Evolutionary conservation across 768 basidiomycete species (phyloP).

Genomic region (Auricularia cornea): DNA sequence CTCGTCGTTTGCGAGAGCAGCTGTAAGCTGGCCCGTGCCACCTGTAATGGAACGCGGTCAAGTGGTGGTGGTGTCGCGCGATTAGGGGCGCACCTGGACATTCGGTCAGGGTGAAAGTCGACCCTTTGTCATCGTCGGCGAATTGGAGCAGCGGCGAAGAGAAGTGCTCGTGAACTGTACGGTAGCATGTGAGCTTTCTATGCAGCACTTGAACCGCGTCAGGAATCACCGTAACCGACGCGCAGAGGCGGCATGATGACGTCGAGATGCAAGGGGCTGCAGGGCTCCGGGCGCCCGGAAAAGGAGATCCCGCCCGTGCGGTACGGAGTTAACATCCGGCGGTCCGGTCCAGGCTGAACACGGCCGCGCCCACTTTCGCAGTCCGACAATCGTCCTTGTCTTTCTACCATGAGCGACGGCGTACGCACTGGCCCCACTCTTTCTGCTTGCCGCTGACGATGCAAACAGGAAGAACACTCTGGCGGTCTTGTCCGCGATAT

Average conservation of each 20-base stretch:
- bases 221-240: slow-evolving; percentile 38
- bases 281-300: no score
- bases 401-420: neutral
- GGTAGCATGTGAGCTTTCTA: neutral
- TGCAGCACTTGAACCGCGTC: neutral
- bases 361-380: neutral
- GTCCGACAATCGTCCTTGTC: neutral
- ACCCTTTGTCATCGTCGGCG: slow-evolving; percentile 53
- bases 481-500: slow-evolving; percentile 55
- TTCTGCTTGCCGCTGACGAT: no score
- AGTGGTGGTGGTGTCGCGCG: neutral
- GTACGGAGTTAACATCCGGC: no score
- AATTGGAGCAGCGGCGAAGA: slow-evolving; percentile 87
- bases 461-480: neutral
- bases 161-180: slow-evolving; percentile 77
- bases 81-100: slow-evolving; percentile 60
- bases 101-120: slow-evolving; percentile 77
- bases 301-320: no score
- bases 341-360: neutral
- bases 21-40: slow-evolving; percentile 79
- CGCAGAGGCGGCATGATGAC: slow-evolving; percentile 22
- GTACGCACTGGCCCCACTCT: neutral
- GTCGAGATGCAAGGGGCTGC: no score
- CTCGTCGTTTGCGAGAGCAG: slow-evolving; percentile 61
- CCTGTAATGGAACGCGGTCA: slow-evolving; percentile 37